Evolutionary conservation across 345 rosid genomes (phyloP), one percentile per base, ranked within the genome.

Genomic region (Psidium guajava): DNA sequence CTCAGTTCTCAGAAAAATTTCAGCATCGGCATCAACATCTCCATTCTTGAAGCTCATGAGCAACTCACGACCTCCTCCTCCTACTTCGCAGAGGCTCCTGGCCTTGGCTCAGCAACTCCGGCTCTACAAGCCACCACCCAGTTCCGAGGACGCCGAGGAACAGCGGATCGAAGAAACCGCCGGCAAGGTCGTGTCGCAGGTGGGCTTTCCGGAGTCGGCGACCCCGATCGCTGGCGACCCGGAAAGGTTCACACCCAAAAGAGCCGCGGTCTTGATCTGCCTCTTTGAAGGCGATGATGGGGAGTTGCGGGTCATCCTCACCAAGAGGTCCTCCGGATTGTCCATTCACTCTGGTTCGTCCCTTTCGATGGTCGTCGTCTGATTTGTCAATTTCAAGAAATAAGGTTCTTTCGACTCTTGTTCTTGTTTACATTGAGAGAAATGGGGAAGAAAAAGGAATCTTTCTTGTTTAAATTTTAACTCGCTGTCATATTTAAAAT

Each of bases 231-330:
- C 84, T 3, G 73, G 84, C 83, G 89, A 92, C 82, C 91, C 91
- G 4, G 93, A 86, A 86, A 89, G 90, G 55, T 97, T 93, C 82
- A 90, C 89, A 69, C 96, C 99, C 83, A 95, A 94, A 82, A 93
- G 93, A 91, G 99, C 96, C 15, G 98, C 98, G 83, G 98, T 97
- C 11, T 88, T 95, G 94, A 89, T 97, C 86, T 97, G 98, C 87
- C 90, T 95, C 81, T 97, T 95, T 58, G 94, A 95, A 91, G 98
- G 98, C 14, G 95, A 94, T 69, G 88, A 84, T 49, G 98, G 99
- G 42, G 98, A 93, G 61, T 87, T 94, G 85, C 95, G 98, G 52
- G 98, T 96, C 47, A 88, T 97, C 44, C 91, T 97, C 82, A 97
- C 98, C 22, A 96, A 95, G 93, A 91, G 98, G 87, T 93, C 99